Evolutionary conservation across 2,329 filamentous ascomycete genomes (phyloP).

Genomic region (Plenodomus biglobosus): DNA sequence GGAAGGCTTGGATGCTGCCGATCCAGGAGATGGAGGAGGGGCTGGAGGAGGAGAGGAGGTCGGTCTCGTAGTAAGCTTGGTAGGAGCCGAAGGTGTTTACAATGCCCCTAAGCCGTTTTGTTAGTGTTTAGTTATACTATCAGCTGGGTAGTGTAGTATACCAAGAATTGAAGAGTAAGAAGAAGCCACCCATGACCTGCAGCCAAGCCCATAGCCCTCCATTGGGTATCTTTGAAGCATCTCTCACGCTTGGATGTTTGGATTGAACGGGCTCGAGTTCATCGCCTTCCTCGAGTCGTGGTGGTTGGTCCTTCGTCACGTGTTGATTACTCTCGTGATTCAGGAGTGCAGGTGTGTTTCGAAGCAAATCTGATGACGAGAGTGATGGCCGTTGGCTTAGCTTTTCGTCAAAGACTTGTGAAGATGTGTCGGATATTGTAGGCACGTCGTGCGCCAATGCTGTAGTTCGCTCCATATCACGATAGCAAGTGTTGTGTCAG

Average conservation of each 20-base stretch:
- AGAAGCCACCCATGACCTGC: conserved; percentile 52
- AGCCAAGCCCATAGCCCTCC: conserved; percentile 53
- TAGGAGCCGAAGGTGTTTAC: conserved; percentile 54
- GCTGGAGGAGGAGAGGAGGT: conserved; percentile 43
- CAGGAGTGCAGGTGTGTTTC: conserved; percentile 6
- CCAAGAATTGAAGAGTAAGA: conserved; percentile 54
- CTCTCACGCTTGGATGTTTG: conserved; percentile 42
- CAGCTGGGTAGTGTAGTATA: conserved; percentile 9
- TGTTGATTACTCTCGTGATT: conserved; percentile 14
- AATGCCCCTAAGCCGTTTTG: conserved; percentile 35
- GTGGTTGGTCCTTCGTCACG: conserved; percentile 13
- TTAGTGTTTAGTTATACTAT: neutral
- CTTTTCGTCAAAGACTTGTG: conserved; percentile 21
- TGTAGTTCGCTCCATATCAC: neutral
- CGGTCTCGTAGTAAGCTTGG: conserved; percentile 52
- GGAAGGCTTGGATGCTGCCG: conserved; percentile 52
- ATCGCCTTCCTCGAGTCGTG: conserved; percentile 3
- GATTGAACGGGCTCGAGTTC: conserved; percentile 25
- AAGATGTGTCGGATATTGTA: neutral
- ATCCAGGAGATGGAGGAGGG: conserved; percentile 55
- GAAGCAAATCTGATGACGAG: conserved; percentile 16
- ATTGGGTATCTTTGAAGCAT: conserved; percentile 49
- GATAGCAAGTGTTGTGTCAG: neutral
- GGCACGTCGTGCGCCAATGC: conserved; percentile 3
- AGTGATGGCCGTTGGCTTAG: conserved; percentile 12